These are phyloP conservation scores for Curvularia verruculosa DNA, from an alignment of 2,329 filamentous ascomycete species.

Conservation along the genomic window DNA sequence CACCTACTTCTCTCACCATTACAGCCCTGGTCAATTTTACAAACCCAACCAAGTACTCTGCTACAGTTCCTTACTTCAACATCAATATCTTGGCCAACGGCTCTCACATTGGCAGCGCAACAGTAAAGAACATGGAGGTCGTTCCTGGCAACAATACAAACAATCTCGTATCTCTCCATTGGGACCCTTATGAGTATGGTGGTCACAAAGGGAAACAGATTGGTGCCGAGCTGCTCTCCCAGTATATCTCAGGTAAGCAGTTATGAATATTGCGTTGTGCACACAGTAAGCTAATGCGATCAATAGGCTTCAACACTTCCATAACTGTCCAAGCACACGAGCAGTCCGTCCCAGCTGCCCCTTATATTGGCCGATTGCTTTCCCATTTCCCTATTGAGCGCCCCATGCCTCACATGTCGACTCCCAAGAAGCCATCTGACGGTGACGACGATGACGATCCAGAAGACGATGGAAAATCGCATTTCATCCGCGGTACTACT, in stretches of 20 bases:
- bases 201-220: conserved; percentile 66
- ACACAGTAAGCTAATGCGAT: conserved; percentile 13
- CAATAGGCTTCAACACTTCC: conserved; percentile 74
- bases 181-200: conserved; percentile 71
- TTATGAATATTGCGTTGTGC: background rate
- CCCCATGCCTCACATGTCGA: conserved; percentile 68
- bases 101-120: conserved; percentile 76
- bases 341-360: conserved; percentile 74
- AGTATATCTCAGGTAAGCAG: conserved; percentile 77
- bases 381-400: conserved; percentile 74
- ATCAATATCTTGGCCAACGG: conserved; percentile 77
- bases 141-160: conserved; percentile 73
- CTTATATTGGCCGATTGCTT: conserved; percentile 73
- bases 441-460: conserved; percentile 36
- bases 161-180: conserved; percentile 70
- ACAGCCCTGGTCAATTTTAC: conserved; percentile 79
- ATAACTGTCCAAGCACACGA: conserved; percentile 75
- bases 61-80: conserved; percentile 78
- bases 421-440: conserved; percentile 58
- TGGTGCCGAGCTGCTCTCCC: conserved; percentile 77
- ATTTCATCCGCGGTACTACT: conserved; percentile 84
- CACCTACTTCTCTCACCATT: conserved; percentile 71
- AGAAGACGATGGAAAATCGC: conserved; percentile 55
- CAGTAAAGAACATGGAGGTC: conserved; percentile 67
- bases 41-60: conserved; percentile 88